A percentile compares a stretch with the other conserved stretches of the same genome.
phyloP scores from a whole-genome alignment of 1,284 basidiomycete genomes.

The Cryptococcus neoformans region DNA sequence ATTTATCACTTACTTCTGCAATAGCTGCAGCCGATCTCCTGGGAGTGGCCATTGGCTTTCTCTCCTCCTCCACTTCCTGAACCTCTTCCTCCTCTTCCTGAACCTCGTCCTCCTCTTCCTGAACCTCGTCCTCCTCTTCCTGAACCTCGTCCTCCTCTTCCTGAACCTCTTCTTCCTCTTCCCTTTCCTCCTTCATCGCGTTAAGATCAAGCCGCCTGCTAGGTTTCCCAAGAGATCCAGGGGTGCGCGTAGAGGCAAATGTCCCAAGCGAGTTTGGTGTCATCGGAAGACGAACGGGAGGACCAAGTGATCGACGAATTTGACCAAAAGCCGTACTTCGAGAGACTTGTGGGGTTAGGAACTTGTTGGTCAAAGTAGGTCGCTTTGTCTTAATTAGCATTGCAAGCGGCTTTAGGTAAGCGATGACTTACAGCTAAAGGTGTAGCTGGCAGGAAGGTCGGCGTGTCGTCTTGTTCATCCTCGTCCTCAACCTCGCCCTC shows the following conservation, averaged over 20 bases:
- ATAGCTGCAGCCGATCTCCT: constrained; percentile 8
- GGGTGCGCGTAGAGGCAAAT: constrained; percentile 3
- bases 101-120: constrained; percentile 12
- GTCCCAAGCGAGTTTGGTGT: constrained; percentile 10
- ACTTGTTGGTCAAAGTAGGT: constrained; percentile 13
- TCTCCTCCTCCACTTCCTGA: constrained; percentile 7
- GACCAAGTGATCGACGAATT: constrained; percentile 24
- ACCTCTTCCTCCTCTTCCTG: constrained; percentile 8
- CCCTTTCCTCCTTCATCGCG: constrained; percentile 8
- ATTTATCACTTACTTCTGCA: constrained; percentile 18
- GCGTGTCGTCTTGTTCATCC: constrained; percentile 14
- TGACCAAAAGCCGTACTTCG: constrained; percentile 1
- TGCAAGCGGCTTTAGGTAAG: neutral
- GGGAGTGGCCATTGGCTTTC: constrained; percentile 2
- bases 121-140: neutral
- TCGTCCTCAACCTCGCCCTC: constrained; percentile 4
- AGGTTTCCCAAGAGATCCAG: constrained; percentile 23
- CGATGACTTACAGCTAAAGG: constrained; percentile 10
- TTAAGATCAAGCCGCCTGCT: constrained; percentile 11
- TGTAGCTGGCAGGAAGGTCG: constrained; percentile 16
- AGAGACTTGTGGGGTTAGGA: constrained; percentile 36
- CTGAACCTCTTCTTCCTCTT: constrained; percentile 12
- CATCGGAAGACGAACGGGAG: constrained; percentile 16
- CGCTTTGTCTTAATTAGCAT: constrained; percentile 9
- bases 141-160: constrained; percentile 1